Base-by-base conservation (phyloP, 495 filamentous ascomycete species). In the Penicillium taxi region DNA sequence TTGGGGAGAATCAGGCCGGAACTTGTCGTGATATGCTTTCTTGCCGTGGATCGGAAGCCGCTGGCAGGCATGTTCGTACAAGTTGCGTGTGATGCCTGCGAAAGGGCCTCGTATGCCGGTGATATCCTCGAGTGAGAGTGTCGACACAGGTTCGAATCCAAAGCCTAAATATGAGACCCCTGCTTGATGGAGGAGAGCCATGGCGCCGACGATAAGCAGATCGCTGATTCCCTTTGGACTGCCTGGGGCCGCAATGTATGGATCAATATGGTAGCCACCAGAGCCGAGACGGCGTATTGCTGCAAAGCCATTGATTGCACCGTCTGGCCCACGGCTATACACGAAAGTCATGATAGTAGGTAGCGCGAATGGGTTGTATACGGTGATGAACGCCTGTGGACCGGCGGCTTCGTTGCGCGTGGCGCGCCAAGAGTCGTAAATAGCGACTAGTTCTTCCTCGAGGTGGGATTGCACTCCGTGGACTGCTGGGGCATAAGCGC, bases 21-120 rank as follows among this genome's bases (percentile, higher is more conserved):
- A 66, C 33, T 67, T 67, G 32, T 67, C 64, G 40, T 64, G 51
- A 27, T 66, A 66, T 0, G 56, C 63, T 43, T 61, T 66, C 52
- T 70, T 70, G 0, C 66, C 66, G 1, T 40, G 43, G 2, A 70
- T 46, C 0, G 58, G 61, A 2, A 67, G 41, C 3, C 58, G 47
- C 6, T 34, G 48, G 21, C 62, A 64, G 0, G 58, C 48, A 21
- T 45, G 49, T 0, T 36, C 36, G 32, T 67, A 59, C 20, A 63
- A 8, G 6, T 45, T 45, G 2, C 59, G 35, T 3, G 61, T 56
- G 1, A 66, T 31, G 9, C 34, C 43, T 9, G 50, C 52, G 7
- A 61, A 21, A 0, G 41, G 38, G 3, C 21, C 12, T 2, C 45
- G 41, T 47, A 68, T 56, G 3, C 59, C 61, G 1, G 26, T 40